Evolutionary conservation across 768 basidiomycete species (phyloP), one percentile per base, ranked within the genome.

Genomic region (Trametes meyenii): DNA sequence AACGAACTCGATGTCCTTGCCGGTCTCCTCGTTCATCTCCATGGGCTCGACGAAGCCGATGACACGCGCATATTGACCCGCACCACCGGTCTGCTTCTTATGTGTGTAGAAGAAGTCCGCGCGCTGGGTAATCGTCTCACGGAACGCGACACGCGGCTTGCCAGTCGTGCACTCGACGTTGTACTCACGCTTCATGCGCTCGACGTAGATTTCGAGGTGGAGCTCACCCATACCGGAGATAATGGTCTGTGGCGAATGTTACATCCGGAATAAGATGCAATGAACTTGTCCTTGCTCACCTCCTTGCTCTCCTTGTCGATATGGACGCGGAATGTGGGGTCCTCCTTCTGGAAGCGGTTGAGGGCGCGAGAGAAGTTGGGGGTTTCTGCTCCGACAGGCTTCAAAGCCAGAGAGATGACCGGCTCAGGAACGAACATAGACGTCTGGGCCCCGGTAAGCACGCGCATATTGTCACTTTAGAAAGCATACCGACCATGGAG

Each of bases 141-240:
- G 86, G 83, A 94, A 99, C 3, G 95, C 95, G 49, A 99, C 97
- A 21, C 90, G 90, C 13, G 97, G 97, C 74, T 95, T 96, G 61
- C 96, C 96, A 7, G 96, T 98, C 16, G 86, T 82, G 70, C 94
- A 97, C 44, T 92, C 87, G 19, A 94, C 92, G 57, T 91, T 92
- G 76, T 99, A 99, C 76, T 99, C 97, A 54, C 97, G 91, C 68
- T 87, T 89, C 95, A 99, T 98, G 42, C 97, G 93, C 73, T 99
- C 97, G 62, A 98, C 95, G 76, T 99, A 98, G 71, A 99, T 96
- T 71, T 99, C 97, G 23, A 99, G 84, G 72, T 99, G 97, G 17
- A 99, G 85, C 74, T 99, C 97, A 24, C 97, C 97, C 97, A 99
- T 99, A 21, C 97, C 97, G 33, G 96, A 98, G 66, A 99, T 98